Evolutionary conservation across 805 yeast genomes (phyloP).

Genomic region (Zygotorulaspora chibaensis): DNA sequence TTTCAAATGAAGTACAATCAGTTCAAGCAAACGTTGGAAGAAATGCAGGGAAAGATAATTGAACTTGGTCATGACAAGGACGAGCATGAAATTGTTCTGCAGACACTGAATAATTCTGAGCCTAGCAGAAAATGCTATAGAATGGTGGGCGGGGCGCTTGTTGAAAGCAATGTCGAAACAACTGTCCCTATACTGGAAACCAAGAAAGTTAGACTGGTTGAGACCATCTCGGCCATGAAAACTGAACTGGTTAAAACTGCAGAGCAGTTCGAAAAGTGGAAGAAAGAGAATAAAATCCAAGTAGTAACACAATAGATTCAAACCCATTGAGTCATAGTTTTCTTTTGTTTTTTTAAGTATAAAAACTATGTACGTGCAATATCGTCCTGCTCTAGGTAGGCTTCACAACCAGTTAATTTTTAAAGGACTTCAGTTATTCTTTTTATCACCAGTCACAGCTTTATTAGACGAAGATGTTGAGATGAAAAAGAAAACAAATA

Average conservation of each 20-base stretch:
- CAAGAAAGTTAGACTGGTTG: conserved; percentile 46
- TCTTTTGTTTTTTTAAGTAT: background rate
- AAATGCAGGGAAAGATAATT: conserved; percentile 43
- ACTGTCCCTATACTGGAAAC: conserved; percentile 59
- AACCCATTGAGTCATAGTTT: background rate
- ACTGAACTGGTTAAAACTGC: conserved; percentile 29
- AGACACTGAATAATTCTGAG: conserved; percentile 50
- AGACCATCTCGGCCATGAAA: conserved; percentile 30
- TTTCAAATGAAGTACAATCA: conserved; percentile 50
- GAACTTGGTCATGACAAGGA: conserved; percentile 48
- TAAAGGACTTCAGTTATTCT: conserved; percentile 15
- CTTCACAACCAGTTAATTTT: background rate
- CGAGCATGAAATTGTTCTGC: conserved; percentile 51
- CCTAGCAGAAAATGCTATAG: conserved; percentile 76
- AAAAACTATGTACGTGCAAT: background rate
- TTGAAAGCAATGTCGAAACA: conserved; percentile 76
- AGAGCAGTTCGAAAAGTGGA: conserved; percentile 33
- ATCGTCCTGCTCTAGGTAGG: background rate
- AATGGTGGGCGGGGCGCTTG: conserved; percentile 90
- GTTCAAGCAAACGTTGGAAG: conserved; percentile 47
- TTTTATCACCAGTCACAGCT: conserved; percentile 18
- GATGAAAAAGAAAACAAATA: conserved; percentile 64
- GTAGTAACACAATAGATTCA: conserved; percentile 28
- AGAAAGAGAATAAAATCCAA: conserved; percentile 35
- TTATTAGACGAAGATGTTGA: conserved; percentile 19